Conservation (phyloP, 805 yeast species). For the Candida odintsovae region DNA sequence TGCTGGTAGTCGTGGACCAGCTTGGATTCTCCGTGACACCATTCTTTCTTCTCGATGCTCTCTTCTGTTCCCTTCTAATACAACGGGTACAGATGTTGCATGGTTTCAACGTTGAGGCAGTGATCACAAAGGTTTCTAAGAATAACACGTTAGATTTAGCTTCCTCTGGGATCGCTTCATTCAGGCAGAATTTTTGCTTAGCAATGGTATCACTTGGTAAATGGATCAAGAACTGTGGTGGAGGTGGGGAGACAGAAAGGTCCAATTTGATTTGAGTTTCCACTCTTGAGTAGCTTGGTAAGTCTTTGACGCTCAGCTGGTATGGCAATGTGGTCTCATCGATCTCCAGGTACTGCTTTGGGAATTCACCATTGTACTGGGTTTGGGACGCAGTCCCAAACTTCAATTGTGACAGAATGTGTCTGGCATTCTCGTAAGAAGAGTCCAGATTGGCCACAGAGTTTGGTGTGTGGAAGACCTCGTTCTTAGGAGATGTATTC, state of each 20-base stretch:
- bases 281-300: slow-evolving; percentile 83
- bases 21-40: slow-evolving; percentile 70
- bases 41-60: slow-evolving; percentile 88
- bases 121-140: slow-evolving; percentile 77
- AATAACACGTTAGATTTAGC: slow-evolving; percentile 50
- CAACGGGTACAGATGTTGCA: slow-evolving; percentile 86
- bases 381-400: slow-evolving; percentile 22
- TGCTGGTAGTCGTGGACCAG: slow-evolving; percentile 69
- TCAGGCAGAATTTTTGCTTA: slow-evolving; percentile 74
- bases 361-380: slow-evolving; percentile 20
- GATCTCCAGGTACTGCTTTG: slow-evolving; percentile 23
- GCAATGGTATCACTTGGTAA: slow-evolving; percentile 85
- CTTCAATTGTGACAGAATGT: slow-evolving; percentile 17
- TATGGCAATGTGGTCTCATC: slow-evolving; percentile 32
- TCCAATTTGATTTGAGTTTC: slow-evolving; percentile 90
- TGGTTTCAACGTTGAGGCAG: slow-evolving; percentile 42
- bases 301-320: slow-evolving; percentile 46
- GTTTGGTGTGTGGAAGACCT: slow-evolving; percentile 15
- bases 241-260: slow-evolving; percentile 67
- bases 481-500: slow-evolving; percentile 6
- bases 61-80: slow-evolving; percentile 85
- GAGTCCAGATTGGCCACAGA: slow-evolving; percentile 12
- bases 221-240: slow-evolving; percentile 66
- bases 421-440: slow-evolving; percentile 21
- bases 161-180: slow-evolving; percentile 35